phyloP scores from a whole-genome alignment of 2,329 filamentous ascomycete species.

The Colletotrichum sp. region DNA sequence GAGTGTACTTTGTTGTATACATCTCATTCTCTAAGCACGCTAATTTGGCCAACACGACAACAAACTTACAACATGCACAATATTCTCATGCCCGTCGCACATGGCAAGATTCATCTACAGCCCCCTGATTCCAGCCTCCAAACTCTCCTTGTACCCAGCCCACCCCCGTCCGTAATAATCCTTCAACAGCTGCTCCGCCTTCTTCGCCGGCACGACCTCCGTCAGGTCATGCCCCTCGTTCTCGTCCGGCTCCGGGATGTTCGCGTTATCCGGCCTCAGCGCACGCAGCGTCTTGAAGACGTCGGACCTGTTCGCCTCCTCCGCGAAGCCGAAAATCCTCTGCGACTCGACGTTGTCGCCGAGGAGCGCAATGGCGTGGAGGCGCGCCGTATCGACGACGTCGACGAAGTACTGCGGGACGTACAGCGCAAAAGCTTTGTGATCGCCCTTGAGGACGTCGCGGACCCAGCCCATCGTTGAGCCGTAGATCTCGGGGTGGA shows the following conservation, averaged over 20 bases:
- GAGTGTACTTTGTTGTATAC: not conserved
- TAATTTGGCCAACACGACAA: not conserved
- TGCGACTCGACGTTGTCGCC: slow-evolving; percentile 49
- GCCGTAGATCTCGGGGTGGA: slow-evolving; percentile 19
- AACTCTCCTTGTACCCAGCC: slow-evolving; percentile 3
- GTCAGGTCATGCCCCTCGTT: slow-evolving; percentile 10
- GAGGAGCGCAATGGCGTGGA: slow-evolving; percentile 58
- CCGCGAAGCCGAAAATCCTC: slow-evolving; percentile 59
- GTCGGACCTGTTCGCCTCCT: slow-evolving; percentile 18
- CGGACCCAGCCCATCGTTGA: slow-evolving; percentile 20
- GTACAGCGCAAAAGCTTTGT: not conserved
- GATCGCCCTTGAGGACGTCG: slow-evolving; percentile 5
- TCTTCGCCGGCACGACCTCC: slow-evolving; percentile 11
- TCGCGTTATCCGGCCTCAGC: slow-evolving; percentile 17
- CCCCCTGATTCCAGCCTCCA: slow-evolving; percentile 11
- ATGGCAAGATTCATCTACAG: not conserved
- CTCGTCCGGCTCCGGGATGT: slow-evolving; percentile 4
- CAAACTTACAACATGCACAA: rapidly evolving
- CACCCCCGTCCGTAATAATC: slow-evolving; percentile 17
- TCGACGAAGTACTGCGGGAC: slow-evolving; percentile 44
- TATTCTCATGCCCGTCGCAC: not conserved
- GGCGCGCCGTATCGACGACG: slow-evolving; percentile 51
- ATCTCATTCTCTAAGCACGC: not conserved
- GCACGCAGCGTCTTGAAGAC: not conserved
- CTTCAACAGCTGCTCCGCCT: slow-evolving; percentile 8